Base-by-base conservation (phyloP, 495 filamentous ascomycete species). In the Aspergillus avenaceus region DNA sequence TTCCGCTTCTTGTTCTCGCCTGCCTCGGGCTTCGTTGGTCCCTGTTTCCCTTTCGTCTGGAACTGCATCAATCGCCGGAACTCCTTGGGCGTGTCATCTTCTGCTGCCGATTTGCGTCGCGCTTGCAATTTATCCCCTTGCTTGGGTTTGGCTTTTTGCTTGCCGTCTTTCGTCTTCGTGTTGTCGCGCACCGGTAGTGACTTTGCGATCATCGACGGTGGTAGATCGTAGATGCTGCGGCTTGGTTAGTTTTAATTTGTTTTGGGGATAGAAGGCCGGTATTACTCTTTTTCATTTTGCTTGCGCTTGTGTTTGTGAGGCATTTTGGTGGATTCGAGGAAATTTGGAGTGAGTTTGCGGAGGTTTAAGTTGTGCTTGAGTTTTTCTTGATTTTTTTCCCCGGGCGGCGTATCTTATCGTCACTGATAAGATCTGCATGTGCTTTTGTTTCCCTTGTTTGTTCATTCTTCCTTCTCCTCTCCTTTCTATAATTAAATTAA, bases 81-180 rank as follows among this genome's bases (percentile, higher is more conserved):
- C 5, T 86, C 90, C 41, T 85, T 85, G 5, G 92, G 92, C 6
- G 87, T 91, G 66, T 97, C 92, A 62, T 95, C 84, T 31, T 78
- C 71, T 16, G 64, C 59, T 36, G 71, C 72, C 36, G 56, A 56
- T 47, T 74, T 72, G 49, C 72, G 70, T n/a, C 76, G 70, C 50
- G 75, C 63, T 66, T 23, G 37, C 44, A 38, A 55, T 55, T 44
- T 41, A 31, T 41, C 58, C 66, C 55, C 49, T 55, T 48, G 44
- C 50, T 54, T 32, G 22, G n/a, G n/a, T 26, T 49, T 23, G 23
- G 44, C 29, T 37, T 50, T 26, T 27, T 50, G 42, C 43, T 55
- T 16, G 24, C 41, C 42, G 25, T 38, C 50, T 45, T 68, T 60
- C n/a, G 52, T 58, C 37, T 70, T 74, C 6, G 32, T 18, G n/a